Evolutionary conservation across 495 filamentous ascomycete species (phyloP), one percentile per base, ranked within the genome.

Genomic region (Neurospora sp.): DNA sequence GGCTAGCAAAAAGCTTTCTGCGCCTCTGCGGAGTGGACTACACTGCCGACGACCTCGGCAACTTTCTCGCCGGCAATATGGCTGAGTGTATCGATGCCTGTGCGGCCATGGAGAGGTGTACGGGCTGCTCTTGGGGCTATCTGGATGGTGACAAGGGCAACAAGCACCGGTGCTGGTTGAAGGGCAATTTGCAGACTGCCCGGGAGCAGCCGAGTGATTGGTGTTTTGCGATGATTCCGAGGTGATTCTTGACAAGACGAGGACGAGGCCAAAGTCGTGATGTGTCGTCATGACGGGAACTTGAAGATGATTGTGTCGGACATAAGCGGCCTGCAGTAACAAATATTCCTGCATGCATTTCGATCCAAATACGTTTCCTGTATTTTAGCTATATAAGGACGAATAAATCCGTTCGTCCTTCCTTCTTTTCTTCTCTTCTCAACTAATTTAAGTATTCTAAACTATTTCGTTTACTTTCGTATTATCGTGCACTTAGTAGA

Each of bases 21-120:
- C 85, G 81, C 37, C 69, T 84, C 38, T 86, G 84, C 72, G 84
- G 82, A 48, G 74, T 86, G 73, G 85, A 86, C 73, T 84, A 84
- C 71, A 78, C 79, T 75, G 82, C 85, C 9, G 74, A 73, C 10
- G 84, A 86, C 69, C 69, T 86, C 9, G 72, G 75, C 3, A 79
- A 83, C 48, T 76, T 84, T 10, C 77, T 72, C 9, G 85, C 85
- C 0, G 76, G 73, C 69, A 84, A 72, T 72, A 81, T 84, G 76
- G 73, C 79, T 41, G 83, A 84, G n/a, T 86, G 85, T 72, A 84
- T 86, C 75, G 72, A 83, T 62, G 80, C 74, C 71, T 86, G 85
- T 72, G 84, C 84, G 2, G 79, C 78, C 7, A 80, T 79, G 16
- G 72, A 75, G 69, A 77, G 77, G 39, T 86, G 85, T 72, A 84